These are phyloP conservation scores for Saturnispora zaruensis DNA, from an alignment of 805 yeast species.

Conservation along the genomic window DNA sequence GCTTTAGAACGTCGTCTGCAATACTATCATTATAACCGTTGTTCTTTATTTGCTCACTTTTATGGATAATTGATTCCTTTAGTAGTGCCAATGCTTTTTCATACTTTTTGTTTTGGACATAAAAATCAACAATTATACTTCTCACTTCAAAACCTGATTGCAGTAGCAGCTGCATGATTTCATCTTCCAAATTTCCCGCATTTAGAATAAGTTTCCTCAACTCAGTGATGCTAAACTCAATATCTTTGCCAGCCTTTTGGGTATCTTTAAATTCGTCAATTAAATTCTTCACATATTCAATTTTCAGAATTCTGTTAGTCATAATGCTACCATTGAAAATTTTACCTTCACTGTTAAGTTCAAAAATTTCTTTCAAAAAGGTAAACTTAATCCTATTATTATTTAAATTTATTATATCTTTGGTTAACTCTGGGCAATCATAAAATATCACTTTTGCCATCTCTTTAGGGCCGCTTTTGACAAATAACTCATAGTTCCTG, in stretches of 20 bases:
- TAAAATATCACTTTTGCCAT: constrained; percentile 32
- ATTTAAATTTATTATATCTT: constrained; percentile 27
- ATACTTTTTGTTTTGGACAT: constrained; percentile 19
- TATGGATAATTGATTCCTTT: constrained; percentile 12
- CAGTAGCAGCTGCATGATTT: constrained; percentile 19
- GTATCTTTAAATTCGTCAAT: neutral
- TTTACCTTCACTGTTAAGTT: constrained; percentile 13
- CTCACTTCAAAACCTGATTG: constrained; percentile 20
- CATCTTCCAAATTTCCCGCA: constrained; percentile 12
- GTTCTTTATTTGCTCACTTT: constrained; percentile 19
- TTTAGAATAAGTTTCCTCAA: constrained; percentile 16
- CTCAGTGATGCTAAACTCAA: neutral
- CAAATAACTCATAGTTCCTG: constrained; percentile 25
- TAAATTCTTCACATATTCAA: constrained; percentile 10
- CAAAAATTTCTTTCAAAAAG: constrained; percentile 31
- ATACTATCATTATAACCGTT: constrained; percentile 9
- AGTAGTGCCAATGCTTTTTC: constrained; percentile 26
- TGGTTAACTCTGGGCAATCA: constrained; percentile 34
- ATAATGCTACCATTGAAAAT: constrained; percentile 23
- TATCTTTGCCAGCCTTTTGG: neutral
- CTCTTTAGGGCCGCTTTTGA: constrained; percentile 26
- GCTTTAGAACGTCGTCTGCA: constrained; percentile 31
- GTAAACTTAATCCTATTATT: constrained; percentile 23
- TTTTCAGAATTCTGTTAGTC: constrained; percentile 16
- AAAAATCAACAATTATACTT: constrained; percentile 29